Conservation (phyloP, 1,284 basidiomycete species). For the Inonotus hispidus region DNA sequence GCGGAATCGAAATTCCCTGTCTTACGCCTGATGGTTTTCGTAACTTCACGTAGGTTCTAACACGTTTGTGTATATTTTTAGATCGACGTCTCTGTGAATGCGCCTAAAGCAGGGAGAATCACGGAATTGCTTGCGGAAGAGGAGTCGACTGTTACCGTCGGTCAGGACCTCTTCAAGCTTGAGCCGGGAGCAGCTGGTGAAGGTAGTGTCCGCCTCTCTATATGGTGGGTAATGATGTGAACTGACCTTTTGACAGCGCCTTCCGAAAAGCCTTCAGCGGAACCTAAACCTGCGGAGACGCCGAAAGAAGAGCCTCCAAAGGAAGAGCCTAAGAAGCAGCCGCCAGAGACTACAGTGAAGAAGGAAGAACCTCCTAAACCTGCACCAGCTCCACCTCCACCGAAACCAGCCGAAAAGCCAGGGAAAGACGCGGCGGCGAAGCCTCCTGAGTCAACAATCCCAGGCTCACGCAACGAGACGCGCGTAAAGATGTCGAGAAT, state of each 20-base stretch:
- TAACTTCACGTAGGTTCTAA: not conserved
- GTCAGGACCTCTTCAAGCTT: constrained; percentile 91
- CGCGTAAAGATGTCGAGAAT: constrained; percentile 97
- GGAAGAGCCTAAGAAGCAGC: constrained; percentile 47
- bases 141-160: constrained; percentile 92
- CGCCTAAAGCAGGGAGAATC: constrained; percentile 85
- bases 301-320: constrained; percentile 35
- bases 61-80: constrained; percentile 28
- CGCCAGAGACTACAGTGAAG: constrained; percentile 28
- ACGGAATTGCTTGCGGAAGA: constrained; percentile 84
- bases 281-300: constrained; percentile 32
- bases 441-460: constrained; percentile 33
- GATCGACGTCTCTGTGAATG: constrained; percentile 98
- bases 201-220: constrained; percentile 34
- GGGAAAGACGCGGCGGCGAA: constrained; percentile 27
- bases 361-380: constrained; percentile 41
- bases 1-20: too few relatives aligned
- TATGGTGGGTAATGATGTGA: too few relatives aligned
- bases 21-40: too few relatives aligned
- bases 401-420: constrained; percentile 26
- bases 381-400: constrained; percentile 25
- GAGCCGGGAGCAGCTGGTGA: constrained; percentile 76
- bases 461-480: constrained; percentile 77
- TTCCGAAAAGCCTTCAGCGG: constrained; percentile 30
- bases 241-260: constrained; percentile 16